phyloP scores from a whole-genome alignment of 1,284 basidiomycete species.

The Melanopsichium pennsylvanicum region DNA sequence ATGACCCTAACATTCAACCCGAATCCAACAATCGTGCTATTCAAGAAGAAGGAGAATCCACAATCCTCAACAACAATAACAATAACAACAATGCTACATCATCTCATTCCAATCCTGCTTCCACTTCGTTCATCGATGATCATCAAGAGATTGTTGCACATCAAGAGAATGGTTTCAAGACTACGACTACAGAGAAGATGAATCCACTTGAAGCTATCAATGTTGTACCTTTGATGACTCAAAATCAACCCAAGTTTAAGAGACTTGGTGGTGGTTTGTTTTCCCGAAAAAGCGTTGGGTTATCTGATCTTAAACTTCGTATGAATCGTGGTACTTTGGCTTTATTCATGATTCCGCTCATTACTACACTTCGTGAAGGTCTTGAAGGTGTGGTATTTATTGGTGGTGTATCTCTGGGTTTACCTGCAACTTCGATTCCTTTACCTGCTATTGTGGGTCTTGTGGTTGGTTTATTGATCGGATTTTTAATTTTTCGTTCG shows the following conservation, averaged over 20 bases:
- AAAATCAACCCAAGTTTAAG: background rate
- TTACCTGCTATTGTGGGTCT: constrained; percentile 62
- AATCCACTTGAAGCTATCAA: constrained; percentile 39
- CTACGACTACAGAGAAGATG: constrained; percentile 32
- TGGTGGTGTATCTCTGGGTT: constrained; percentile 62
- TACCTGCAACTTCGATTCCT: constrained; percentile 60
- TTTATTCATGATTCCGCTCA: constrained; percentile 60
- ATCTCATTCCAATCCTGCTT: constrained; percentile 7
- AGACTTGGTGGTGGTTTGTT: constrained; percentile 15
- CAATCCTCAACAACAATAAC: constrained; percentile 2
- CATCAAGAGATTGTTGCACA: background rate
- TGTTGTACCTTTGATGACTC: constrained; percentile 21
- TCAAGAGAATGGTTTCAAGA: constrained; percentile 14
- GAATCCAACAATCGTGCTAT: background rate
- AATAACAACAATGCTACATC: constrained; percentile 6
- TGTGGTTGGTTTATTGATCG: constrained; percentile 45
- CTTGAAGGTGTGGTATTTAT: constrained; percentile 63
- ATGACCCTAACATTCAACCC: constrained; percentile 16
- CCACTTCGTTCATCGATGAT: too few species aligned
- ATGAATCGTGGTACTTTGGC: constrained; percentile 44
- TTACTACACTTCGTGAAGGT: constrained; percentile 63
- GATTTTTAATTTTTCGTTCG: constrained; percentile 55
- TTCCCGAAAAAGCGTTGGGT: constrained; percentile 13
- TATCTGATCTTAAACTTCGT: constrained; percentile 33
- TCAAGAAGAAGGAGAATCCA: constrained; percentile 25